Base-by-base conservation (phyloP, 345 rosid genomes). In the Microthlaspi erraticum region DNA sequence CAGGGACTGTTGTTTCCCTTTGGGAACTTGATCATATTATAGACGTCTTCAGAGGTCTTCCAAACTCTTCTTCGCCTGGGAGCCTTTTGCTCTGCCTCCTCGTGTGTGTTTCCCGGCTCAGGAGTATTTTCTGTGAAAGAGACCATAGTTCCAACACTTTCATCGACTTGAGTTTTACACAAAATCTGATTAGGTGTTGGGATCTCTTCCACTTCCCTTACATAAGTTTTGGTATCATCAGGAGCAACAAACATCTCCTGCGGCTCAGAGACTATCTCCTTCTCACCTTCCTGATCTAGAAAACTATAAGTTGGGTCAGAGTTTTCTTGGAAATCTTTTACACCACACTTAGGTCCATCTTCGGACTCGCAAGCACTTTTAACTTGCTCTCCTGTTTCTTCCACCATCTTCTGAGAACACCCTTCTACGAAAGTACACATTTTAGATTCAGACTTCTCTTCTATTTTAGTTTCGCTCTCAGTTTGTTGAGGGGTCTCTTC, bases 1-100 rank as follows among this genome's bases (percentile, higher is more conserved):
- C 75, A 76, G 7, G 75, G 71, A 20, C 70, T 46, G 45, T 49
- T 69, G 71, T 36, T 63, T 64, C n/a, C 71, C 66, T 41, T 70
- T 2, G 71, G 66, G 17, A 12, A 55, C 75, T 66, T 76, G 49
- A 76, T 76, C 56, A 76, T 48, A 57, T 76, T 57, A 29, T 50
- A 76, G 62, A 76, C 75, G 39, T 76, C 71, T 76, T 70, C 79
- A 39, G 79, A 76, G 61, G 79, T 70, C 23, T 64, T 49, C 79
- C 79, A 76, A 48, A 63, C 79, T 64, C 79, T 64, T 69, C 79
- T 76, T 64, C 75, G 75, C 55, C 79, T 69, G 31, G 79, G 79
- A 49, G 69, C 71, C 75, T 70, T 76, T 26, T 48, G 66, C 61
- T 46, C 66, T 16, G 64, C 33, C 71, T 42, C 71, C 48, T 48